phyloP scores from a whole-genome alignment of 2,329 filamentous ascomycete species.

The Lachnellula arida region DNA sequence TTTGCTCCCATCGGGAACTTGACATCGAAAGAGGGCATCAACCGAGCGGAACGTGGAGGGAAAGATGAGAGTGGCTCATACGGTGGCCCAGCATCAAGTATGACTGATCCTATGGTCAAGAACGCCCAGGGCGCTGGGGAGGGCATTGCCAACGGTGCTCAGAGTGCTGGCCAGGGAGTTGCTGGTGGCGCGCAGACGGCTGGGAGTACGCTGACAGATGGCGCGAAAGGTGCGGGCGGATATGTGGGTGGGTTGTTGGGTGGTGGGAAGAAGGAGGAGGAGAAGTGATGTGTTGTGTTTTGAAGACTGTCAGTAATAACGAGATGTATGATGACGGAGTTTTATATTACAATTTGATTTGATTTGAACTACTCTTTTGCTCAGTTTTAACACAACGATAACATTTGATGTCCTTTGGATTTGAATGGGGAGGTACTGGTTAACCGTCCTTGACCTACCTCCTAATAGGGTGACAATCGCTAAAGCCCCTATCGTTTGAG shows the following conservation, averaged over 20 bases:
- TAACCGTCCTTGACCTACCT: too few species aligned
- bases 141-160: neutral
- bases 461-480: too few species aligned
- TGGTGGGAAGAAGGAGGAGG: conserved; percentile 4
- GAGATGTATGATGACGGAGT: too few species aligned
- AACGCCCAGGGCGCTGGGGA: neutral
- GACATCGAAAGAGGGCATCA: conserved; percentile 59
- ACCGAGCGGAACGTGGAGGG: conserved; percentile 58
- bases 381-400: too few species aligned
- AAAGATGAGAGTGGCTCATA: conserved; percentile 60
- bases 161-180: conserved; percentile 10
- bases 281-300: neutral
- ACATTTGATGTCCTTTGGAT: too few species aligned
- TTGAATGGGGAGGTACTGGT: too few species aligned
- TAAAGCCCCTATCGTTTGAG: too few species aligned
- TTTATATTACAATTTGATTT: too few species aligned
- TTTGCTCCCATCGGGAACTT: conserved; percentile 60
- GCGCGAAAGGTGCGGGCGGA: conserved; percentile 13
- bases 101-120: neutral
- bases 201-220: conserved; percentile 6
- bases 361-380: too few species aligned
- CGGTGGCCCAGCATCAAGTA: conserved; percentile 5
- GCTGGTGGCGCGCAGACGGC: conserved; percentile 9
- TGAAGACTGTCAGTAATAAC: too few species aligned
- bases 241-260: conserved; percentile 12